phyloP scores from a whole-genome alignment of 371 early-diverging fungal genomes.

The Lichtheimia hyalospora region DNA sequence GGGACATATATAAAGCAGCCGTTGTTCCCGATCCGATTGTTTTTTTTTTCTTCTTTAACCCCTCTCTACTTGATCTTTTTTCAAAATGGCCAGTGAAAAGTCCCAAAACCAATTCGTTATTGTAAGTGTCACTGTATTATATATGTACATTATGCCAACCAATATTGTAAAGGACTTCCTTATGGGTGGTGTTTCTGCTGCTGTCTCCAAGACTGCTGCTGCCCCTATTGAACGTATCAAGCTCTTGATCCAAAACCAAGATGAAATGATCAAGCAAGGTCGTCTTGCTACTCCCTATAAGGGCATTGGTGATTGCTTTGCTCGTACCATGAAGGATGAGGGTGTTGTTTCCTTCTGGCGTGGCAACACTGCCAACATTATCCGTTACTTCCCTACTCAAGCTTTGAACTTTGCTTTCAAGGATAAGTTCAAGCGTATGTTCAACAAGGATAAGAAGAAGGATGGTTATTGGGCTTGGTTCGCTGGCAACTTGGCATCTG shows the following conservation, averaged over 20 bases:
- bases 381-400: constrained; percentile 89
- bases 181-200: constrained; percentile 86
- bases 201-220: constrained; percentile 92
- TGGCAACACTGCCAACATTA: constrained; percentile 80
- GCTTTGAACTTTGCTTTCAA: constrained; percentile 85
- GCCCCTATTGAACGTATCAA: constrained; percentile 79
- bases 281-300: constrained; percentile 74
- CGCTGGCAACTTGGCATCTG: constrained; percentile 75
- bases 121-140: constrained; percentile 30
- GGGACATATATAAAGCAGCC: too few species aligned
- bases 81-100: constrained; percentile 11
- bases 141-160: neutral
- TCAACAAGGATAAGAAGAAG: constrained; percentile 64
- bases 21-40: neutral
- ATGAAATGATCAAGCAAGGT: constrained; percentile 76
- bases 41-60: constrained; percentile 1
- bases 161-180: constrained; percentile 45
- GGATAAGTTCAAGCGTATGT: constrained; percentile 80
- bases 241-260: constrained; percentile 82
- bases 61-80: neutral
- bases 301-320: constrained; percentile 78
- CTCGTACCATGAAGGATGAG: constrained; percentile 74
- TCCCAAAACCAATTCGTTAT: constrained; percentile 45
- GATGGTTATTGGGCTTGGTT: constrained; percentile 75
- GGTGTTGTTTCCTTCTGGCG: constrained; percentile 74